Base-by-base conservation (phyloP, 495 filamentous ascomycete genomes). In the Apiosordaria backusii region DNA sequence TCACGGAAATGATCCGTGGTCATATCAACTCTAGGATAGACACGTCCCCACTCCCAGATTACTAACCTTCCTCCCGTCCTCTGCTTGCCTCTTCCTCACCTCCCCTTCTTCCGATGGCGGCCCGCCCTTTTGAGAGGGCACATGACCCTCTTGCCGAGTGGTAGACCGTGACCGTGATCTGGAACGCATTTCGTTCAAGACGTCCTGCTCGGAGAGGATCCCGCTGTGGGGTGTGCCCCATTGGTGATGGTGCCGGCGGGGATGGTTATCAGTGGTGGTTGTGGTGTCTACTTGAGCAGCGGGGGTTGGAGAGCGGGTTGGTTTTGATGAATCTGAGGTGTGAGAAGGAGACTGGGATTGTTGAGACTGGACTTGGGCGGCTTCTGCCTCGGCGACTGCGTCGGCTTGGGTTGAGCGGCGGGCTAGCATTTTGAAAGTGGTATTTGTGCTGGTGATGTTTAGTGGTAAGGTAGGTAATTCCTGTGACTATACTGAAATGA, bases 131-230 rank as follows among this genome's bases (percentile, higher is more conserved):
- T 7, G 27, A 29, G 27, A 29, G 4, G 3, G 27, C 27, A 5
- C 29, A 5, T 35, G 29, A 0, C 5, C 29, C 10, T 35, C 29
- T 35, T 35, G 29, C 29, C 29, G 29, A 10, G 6, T 50, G 57
- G 23, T 21, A 26, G 23, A 60, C 7, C 21, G 57, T 27, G 23
- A 60, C 7, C 21, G 57, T 27, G 29, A 24, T n/a, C 24, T 18
- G 0, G 15, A 24, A 18, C 57, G 60, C 25, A 62, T 45, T 13
- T 45, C 10, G 60, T 29, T 25, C 18, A 62, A 27, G 21, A 62
- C 60, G 50, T 62, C 60, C 29, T 24, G 1, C 35, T 62, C 60
- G 15, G 60, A 62, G 7, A 62, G 19, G 40, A 62, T 62, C n/a
- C 52, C 29, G 13, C 4, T 50, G 4, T 24, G 16, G 60, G 9